Evolutionary conservation across 805 yeast genomes (phyloP).

Genomic region (Lipomyces sp.): DNA sequence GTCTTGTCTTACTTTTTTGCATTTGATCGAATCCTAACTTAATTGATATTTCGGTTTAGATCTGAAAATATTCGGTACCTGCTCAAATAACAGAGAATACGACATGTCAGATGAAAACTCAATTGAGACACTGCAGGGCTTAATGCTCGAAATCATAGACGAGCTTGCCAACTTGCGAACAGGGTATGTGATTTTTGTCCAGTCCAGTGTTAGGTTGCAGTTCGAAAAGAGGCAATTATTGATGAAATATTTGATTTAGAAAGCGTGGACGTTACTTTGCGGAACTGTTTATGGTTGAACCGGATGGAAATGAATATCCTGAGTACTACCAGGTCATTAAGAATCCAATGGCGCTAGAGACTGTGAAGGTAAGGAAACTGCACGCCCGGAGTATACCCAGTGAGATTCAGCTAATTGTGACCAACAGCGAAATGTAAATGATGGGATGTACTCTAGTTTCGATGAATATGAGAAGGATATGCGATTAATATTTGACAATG

Average conservation of each 20-base stretch:
- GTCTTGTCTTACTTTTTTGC: not conserved
- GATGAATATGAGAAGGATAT: conserved; percentile 64
- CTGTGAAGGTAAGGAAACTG: conserved; percentile 47
- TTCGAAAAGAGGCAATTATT: not conserved
- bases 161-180: conserved; percentile 49
- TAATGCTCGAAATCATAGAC: conserved; percentile 42
- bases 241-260: conserved; percentile 41
- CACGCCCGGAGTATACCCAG: not conserved
- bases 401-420: not conserved
- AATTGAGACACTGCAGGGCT: conserved; percentile 15
- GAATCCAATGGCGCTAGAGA: conserved; percentile 73
- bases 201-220: not conserved
- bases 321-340: conserved; percentile 77
- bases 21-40: not conserved
- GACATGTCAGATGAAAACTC: conserved; percentile 1
- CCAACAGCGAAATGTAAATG: conserved; percentile 53
- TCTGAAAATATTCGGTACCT: not conserved
- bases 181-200: conserved; percentile 8
- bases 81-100: not conserved
- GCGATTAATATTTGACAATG: conserved; percentile 73
- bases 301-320: conserved; percentile 71
- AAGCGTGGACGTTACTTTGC: conserved; percentile 44
- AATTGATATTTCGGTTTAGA: not conserved
- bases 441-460: conserved; percentile 59
- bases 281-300: conserved; percentile 76